Conservation (phyloP, 371 early-diverging fungal species). For the Syncephalis fuscata region DNA sequence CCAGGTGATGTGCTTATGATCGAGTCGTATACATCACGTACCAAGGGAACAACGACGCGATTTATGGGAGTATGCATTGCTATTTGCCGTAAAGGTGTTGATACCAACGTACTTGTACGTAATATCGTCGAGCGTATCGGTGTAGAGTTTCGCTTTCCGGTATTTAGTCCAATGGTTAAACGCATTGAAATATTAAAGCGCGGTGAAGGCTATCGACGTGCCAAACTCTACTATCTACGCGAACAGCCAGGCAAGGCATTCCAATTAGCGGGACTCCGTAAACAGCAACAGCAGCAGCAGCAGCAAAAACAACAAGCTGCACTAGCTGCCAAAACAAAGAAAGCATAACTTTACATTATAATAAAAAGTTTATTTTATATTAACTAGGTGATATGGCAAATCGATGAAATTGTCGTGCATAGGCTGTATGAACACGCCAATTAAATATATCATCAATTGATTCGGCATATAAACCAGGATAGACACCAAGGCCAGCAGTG, state of each 20-base stretch:
- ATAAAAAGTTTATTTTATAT: no score
- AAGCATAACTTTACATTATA: no score
- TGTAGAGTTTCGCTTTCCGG: constrained; percentile 60
- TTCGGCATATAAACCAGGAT: neutral
- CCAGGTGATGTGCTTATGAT: constrained; percentile 60
- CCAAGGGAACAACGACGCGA: constrained; percentile 38
- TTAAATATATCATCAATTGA: neutral
- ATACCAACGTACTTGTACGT: constrained; percentile 61
- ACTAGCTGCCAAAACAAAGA: no score
- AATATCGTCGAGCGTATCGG: constrained; percentile 69
- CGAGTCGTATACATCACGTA: constrained; percentile 47
- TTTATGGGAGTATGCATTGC: constrained; percentile 70
- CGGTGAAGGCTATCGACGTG: constrained; percentile 47
- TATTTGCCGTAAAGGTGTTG: constrained; percentile 61
- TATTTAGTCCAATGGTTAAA: constrained; percentile 73
- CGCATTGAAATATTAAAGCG: constrained; percentile 49
- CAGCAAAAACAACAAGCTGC: no score
- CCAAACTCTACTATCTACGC: constrained; percentile 63
- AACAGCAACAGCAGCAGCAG: neutral
- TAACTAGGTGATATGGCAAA: neutral
- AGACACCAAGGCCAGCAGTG: neutral
- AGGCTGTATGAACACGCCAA: neutral
- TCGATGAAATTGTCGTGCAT: neutral
- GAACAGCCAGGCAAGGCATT: constrained; percentile 61
- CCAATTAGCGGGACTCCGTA: constrained; percentile 27